These are phyloP conservation scores for Piloderma croceum DNA, from an alignment of 768 basidiomycete species.

Conservation along the genomic window DNA sequence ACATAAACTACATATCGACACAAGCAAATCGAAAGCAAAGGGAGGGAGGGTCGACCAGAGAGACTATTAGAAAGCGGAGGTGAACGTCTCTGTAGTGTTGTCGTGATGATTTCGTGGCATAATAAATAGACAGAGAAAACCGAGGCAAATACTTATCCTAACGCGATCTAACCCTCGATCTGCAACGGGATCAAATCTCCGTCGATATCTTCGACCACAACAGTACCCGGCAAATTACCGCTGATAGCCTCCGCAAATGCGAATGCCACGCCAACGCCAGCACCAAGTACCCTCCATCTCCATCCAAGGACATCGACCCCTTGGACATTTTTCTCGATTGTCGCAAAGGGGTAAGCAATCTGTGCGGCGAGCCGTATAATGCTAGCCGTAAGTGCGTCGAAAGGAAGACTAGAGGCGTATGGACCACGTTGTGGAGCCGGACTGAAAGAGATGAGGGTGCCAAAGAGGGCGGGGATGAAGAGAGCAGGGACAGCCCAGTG, in stretches of 20 bases:
- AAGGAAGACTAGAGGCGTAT: slow-evolving; percentile 15
- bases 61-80: too few species aligned
- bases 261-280: slow-evolving; percentile 54
- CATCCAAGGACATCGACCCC: slow-evolving; percentile 52
- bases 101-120: too few species aligned
- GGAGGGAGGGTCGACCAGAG: too few species aligned
- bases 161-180: too few species aligned
- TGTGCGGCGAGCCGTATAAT: slow-evolving; percentile 61
- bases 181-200: too few species aligned
- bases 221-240: too few species aligned
- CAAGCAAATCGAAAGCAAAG: too few species aligned
- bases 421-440: slow-evolving; percentile 25
- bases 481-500: slow-evolving; percentile 64
- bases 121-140: too few species aligned
- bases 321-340: slow-evolving; percentile 15
- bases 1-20: too few species aligned
- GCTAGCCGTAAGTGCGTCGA: slow-evolving; percentile 61
- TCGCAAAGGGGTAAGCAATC: slow-evolving; percentile 48
- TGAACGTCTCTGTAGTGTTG: too few species aligned
- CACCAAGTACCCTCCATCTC: slow-evolving; percentile 50
- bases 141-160: too few species aligned
- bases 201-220: too few species aligned
- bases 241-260: slow-evolving; percentile 64
- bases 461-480: slow-evolving; percentile 51
- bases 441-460: slow-evolving; percentile 58